Evolutionary conservation across 208 protist species (phyloP).

Genomic region (Leishmania mexicana): DNA sequence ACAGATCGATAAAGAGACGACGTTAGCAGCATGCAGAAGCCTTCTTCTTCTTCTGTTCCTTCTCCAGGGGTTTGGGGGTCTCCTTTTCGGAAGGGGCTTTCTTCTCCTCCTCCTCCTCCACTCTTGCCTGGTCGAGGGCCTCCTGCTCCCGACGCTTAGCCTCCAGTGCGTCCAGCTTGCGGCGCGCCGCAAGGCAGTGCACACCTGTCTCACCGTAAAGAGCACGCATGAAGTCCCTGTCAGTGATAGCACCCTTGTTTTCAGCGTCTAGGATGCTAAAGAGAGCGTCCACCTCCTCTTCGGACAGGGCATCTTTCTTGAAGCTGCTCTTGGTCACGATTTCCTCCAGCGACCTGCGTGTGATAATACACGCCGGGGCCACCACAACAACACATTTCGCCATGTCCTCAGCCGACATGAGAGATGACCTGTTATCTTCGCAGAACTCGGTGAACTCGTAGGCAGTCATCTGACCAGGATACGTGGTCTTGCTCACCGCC

Average conservation of each 20-base stretch:
- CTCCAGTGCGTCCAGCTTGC: constrained; percentile 44
- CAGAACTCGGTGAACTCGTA: constrained; percentile 76
- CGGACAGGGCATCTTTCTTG: constrained; percentile 46
- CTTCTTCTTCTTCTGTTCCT: constrained; percentile 46
- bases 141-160: constrained; percentile 35
- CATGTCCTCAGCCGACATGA: constrained; percentile 61
- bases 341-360: constrained; percentile 75
- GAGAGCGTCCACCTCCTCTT: constrained; percentile 81
- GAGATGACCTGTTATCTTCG: constrained; percentile 50
- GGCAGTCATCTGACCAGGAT: constrained; percentile 74
- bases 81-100: constrained; percentile 9
- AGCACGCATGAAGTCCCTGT: constrained; percentile 73
- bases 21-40: constrained; percentile 51
- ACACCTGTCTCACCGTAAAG: constrained; percentile 75
- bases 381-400: constrained; percentile 68
- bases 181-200: constrained; percentile 48
- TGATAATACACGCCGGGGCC: constrained; percentile 73
- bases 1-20: neutral
- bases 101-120: constrained; percentile 15
- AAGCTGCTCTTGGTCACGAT: constrained; percentile 47
- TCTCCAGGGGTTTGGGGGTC: neutral
- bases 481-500: constrained; percentile 41
- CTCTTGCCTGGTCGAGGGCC: constrained; percentile 2
- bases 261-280: constrained; percentile 73
- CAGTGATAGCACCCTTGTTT: constrained; percentile 72